Conservation (phyloP, 805 yeast species). For the Metschnikowia proteae region DNA sequence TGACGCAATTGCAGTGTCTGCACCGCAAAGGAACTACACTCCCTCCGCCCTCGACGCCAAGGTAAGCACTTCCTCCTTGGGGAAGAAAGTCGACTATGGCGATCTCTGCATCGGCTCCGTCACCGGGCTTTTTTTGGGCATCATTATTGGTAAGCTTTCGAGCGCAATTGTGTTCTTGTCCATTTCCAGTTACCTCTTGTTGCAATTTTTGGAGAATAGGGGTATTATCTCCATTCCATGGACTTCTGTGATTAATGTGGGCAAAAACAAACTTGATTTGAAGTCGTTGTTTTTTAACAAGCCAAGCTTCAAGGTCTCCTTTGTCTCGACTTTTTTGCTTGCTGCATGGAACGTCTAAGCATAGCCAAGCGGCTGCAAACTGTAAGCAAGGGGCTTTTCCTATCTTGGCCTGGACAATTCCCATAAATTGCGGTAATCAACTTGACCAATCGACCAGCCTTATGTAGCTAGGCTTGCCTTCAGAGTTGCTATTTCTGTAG, state of each 20-base stretch:
- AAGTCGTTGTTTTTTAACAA: slow-evolving; percentile 51
- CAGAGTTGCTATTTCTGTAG: too few species aligned
- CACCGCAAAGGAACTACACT: slow-evolving; percentile 11
- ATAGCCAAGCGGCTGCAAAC: not conserved
- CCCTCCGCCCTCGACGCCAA: slow-evolving; percentile 13
- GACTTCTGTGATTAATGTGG: slow-evolving; percentile 32
- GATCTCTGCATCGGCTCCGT: slow-evolving; percentile 63
- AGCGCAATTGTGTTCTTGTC: slow-evolving; percentile 49
- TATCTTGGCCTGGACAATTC: too few species aligned
- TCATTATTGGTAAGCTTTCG: slow-evolving; percentile 58
- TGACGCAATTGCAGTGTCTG: slow-evolving; percentile 14
- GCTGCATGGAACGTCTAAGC: slow-evolving; percentile 51
- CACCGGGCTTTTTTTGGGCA: slow-evolving; percentile 56
- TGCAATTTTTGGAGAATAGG: slow-evolving; percentile 55
- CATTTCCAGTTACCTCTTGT: slow-evolving; percentile 37
- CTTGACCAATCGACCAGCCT: too few species aligned
- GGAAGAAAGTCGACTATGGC: slow-evolving; percentile 53
- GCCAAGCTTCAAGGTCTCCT: slow-evolving; percentile 59
- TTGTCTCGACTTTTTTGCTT: slow-evolving; percentile 50
- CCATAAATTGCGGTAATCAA: too few species aligned
- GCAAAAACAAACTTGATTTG: slow-evolving; percentile 40
- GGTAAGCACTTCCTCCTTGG: slow-evolving; percentile 23
- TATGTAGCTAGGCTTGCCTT: too few species aligned
- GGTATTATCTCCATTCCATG: slow-evolving; percentile 49
- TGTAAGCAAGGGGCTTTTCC: too few species aligned